phyloP scores from a whole-genome alignment of 345 rosid genomes.

The Turritis glabra region DNA sequence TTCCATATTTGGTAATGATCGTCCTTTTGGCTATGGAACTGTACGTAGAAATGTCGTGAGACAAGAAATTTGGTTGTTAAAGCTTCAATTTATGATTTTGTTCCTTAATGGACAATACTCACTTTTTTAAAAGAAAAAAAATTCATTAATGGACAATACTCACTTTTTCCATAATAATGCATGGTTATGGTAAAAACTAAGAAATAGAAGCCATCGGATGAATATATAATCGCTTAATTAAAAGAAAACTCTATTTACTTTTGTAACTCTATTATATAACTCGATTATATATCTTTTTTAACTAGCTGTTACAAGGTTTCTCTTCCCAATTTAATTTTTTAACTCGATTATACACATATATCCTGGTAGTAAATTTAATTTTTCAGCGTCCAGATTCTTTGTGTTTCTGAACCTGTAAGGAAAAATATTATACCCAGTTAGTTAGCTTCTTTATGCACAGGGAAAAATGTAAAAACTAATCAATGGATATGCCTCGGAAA shows the following conservation, averaged over 20 bases:
- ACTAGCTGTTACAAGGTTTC: constrained; percentile 11
- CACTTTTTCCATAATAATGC: not conserved
- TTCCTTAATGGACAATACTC: not conserved
- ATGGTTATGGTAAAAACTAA: not conserved
- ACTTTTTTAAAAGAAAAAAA: no score
- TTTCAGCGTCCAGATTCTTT: constrained; percentile 1
- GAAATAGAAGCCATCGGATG: not conserved
- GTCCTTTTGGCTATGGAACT: not conserved
- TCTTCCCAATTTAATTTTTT: no score
- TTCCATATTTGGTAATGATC: not conserved
- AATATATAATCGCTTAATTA: not conserved
- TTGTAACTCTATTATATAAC: not conserved
- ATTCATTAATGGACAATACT: not conserved
- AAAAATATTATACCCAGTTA: not conserved
- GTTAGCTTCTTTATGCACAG: not conserved
- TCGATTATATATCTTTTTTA: not conserved
- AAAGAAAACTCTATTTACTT: not conserved
- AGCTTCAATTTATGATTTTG: not conserved
- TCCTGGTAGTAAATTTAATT: not conserved
- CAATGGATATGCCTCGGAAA: no score
- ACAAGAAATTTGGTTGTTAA: not conserved
- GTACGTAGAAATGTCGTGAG: not conserved
- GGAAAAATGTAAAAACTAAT: not conserved
- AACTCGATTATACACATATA: not conserved
- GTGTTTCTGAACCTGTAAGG: constrained; percentile 33